Evolutionary conservation across 371 early-diverging fungal genomes (phyloP).

Genomic region (Mucor ambiguus): DNA sequence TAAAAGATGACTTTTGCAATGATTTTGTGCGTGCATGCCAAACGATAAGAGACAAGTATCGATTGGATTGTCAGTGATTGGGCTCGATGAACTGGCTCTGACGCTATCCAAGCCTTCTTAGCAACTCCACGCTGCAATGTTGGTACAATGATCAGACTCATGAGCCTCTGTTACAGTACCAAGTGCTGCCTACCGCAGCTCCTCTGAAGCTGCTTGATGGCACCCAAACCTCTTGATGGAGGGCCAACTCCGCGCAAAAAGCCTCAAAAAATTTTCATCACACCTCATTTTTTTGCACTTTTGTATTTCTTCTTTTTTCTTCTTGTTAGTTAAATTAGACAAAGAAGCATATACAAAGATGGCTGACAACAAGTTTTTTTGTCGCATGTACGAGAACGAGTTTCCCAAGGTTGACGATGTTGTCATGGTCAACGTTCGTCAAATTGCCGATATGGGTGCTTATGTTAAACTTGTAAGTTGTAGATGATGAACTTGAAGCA

Average conservation of each 20-base stretch:
- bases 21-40: no score
- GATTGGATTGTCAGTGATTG: not conserved
- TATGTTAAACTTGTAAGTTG: constrained; percentile 86
- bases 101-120: no score
- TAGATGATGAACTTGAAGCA: not conserved
- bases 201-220: not conserved
- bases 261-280: constrained; percentile 10
- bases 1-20: not conserved
- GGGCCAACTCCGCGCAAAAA: constrained; percentile 8
- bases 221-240: not conserved
- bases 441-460: constrained; percentile 98
- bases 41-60: no score
- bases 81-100: not conserved
- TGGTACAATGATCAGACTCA: not conserved
- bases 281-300: not conserved
- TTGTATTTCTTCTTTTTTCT: not conserved
- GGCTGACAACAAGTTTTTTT: constrained; percentile 55
- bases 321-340: not conserved
- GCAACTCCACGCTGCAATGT: not conserved
- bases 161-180: not conserved
- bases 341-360: constrained; percentile 12
- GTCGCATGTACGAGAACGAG: constrained; percentile 93
- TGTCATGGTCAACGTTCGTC: constrained; percentile 98
- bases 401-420: constrained; percentile 98
- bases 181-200: not conserved